These are phyloP conservation scores for Ascochyta koolunga DNA, from an alignment of 2,329 filamentous ascomycete genomes.

Conservation along the genomic window DNA sequence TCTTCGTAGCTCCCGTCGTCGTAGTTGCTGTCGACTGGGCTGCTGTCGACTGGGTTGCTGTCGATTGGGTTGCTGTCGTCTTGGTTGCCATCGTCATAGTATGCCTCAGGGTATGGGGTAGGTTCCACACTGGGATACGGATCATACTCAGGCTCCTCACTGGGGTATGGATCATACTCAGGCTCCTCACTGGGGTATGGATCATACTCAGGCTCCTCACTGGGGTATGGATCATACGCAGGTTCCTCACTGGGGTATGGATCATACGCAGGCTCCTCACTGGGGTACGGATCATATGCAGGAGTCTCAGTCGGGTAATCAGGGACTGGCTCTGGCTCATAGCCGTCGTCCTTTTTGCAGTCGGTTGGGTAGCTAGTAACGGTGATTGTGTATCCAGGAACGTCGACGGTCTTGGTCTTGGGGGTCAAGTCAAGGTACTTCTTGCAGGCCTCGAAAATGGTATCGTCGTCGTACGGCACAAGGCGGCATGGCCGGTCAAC, in stretches of 20 bases:
- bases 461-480: conserved; percentile 11
- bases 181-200: not conserved
- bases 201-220: not conserved
- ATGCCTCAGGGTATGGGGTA: not conserved
- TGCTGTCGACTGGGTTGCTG: not conserved
- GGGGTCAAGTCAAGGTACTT: conserved; percentile 14
- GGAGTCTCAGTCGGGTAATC: not conserved
- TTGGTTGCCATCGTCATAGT: not conserved
- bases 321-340: conserved; percentile 1
- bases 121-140: not conserved
- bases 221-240: not conserved
- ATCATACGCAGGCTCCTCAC: not conserved
- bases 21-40: not conserved
- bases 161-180: not conserved
- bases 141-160: not conserved
- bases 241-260: not conserved
- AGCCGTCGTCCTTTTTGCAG: conserved; percentile 3
- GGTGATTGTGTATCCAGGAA: conserved; percentile 8
- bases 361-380: conserved; percentile 13
- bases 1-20: conserved; percentile 3
- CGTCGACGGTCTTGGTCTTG: not conserved
- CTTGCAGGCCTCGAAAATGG: conserved; percentile 18
- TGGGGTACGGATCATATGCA: not conserved
- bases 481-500: conserved; percentile 23
- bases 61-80: conserved; percentile 1